Percentiles rank a stretch among this genome's conserved stretches.
Conservation (phyloP, 2,329 filamentous ascomycete genomes). For the Zymoseptoria passerinii region DNA sequence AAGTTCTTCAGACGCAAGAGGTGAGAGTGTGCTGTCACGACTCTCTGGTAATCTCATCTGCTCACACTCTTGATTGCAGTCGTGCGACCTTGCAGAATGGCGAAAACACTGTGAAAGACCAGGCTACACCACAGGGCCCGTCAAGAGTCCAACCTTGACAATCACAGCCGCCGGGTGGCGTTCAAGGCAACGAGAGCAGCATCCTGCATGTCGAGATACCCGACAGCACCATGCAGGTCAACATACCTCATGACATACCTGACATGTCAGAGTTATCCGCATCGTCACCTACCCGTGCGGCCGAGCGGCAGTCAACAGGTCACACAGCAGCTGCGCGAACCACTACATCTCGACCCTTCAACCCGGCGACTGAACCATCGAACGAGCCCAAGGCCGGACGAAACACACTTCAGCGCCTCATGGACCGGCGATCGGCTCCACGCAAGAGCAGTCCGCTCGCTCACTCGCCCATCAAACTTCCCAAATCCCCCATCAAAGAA, state of each 20-base stretch:
- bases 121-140: background rate
- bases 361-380: slow-evolving; percentile 6
- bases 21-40: slow-evolving; percentile 9
- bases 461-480: background rate
- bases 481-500: background rate
- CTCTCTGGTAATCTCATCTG: background rate
- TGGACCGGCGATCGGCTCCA: background rate
- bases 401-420: background rate
- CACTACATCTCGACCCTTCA: slow-evolving; percentile 4
- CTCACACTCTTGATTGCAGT: background rate
- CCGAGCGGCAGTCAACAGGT: background rate
- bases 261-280: slow-evolving; percentile 14
- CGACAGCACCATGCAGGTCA: background rate
- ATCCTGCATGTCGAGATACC: slow-evolving; percentile 3
- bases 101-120: background rate
- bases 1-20: slow-evolving; percentile 27
- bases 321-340: background rate
- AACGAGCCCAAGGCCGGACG: background rate
- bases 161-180: slow-evolving; percentile 24
- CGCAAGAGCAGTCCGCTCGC: background rate
- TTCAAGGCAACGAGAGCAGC: slow-evolving; percentile 8
- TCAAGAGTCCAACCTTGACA: slow-evolving; percentile 15
- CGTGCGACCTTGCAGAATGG: background rate
- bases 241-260: slow-evolving; percentile 8
- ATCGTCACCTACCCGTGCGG: slow-evolving; percentile 14